Evolutionary conservation across 1,284 basidiomycete species (phyloP), one percentile per base, ranked within the genome.

Genomic region (Trichosporon sp.): DNA sequence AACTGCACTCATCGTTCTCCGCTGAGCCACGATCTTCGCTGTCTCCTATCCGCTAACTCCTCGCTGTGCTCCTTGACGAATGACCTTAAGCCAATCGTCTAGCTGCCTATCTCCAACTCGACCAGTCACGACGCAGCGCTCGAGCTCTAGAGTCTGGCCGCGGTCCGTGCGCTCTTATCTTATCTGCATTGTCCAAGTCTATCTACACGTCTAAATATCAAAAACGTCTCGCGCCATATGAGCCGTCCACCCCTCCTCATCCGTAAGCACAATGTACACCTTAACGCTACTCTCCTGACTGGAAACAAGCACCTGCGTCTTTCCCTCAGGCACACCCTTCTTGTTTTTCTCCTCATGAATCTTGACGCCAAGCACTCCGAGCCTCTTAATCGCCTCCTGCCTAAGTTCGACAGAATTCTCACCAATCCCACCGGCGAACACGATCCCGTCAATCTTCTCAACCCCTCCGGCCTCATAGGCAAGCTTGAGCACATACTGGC

Each of bases 391-490:
- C 11, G 93, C 82, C 29, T 86, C 85, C 52, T 80, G 75, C 44
- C 92, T 80, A 63, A 95, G 77, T 66, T 85, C 81, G 7, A 79
- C 81, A 59, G 87, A 86, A 69, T 83, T 83, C 80, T 95, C 92
- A 0, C 92, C 92, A 60, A 95, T 91, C 0, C 91, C 91, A 4
- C 91, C 92, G 0, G 89, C 84, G 74, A 95, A 94, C 9, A 93
- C 89, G 31, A 94, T 75, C 3, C 88, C 91, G 75, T 92, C 89
- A 6, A 92, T 85, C 14, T 67, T 80, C 61, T 27, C 69, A 10
- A 73, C 65, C 19, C 71, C 68, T 1, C 69, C 56, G 7, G 84
- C 84, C 2, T 70, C 66, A 14, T 54, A 10, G 1, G 84, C 82
- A 8, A 92, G 83, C 74, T 90, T 88, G 70, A 90, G 79, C 68